Base-by-base conservation (phyloP, 768 basidiomycete species). In the Symmetrospora coprosmae region DNA sequence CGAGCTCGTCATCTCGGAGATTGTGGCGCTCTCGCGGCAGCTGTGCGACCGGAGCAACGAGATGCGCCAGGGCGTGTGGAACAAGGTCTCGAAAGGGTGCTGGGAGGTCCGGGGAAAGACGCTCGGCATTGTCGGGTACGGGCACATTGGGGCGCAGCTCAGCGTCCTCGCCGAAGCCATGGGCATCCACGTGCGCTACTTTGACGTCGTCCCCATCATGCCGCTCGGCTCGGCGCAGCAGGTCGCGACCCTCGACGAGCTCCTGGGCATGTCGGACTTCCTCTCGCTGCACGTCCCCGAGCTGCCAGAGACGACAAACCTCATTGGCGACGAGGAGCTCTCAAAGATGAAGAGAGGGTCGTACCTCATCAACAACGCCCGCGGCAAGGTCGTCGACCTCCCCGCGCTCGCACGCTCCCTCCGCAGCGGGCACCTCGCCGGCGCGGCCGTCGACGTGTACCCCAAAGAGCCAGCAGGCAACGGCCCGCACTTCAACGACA, bases 61-160 rank as follows among this genome's bases (percentile, higher is more conserved):
- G 76, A 79, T 99, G 76, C 82, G 81, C 55, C 78, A 81, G 33
- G 94, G 94, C 45, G 73, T 85, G 69, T 99, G 94, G 94, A 97
- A 99, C 79, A 99, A 99, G 75, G 85, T 96, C 70, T 92, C 89
- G 66, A 96, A 94, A 71, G 82, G 83, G 64, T 99, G 94, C 75
- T 99, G 90, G 89, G 94, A 99, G 73, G 75, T 97, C 65, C 82
- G 94, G 41, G 92, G 94, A 66, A 99, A 99, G 78, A 96, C 89
- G 0, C 79, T 99, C 45, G 94, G 94, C 58, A 97, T 99, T 66
- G 81, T 99, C 31, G 94, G 94, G 38, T 99, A 97, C 73, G 94
- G 94, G 37, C 94, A 99, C 75, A 99, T 99, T 64, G 94, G 94
- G 56, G 79, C 91, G 27, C 94, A 99, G 74, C 81, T 99, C 58